Evolutionary conservation across 2,329 filamentous ascomycete species (phyloP), one percentile per base, ranked within the genome.

Genomic region (Xylaria digitata): DNA sequence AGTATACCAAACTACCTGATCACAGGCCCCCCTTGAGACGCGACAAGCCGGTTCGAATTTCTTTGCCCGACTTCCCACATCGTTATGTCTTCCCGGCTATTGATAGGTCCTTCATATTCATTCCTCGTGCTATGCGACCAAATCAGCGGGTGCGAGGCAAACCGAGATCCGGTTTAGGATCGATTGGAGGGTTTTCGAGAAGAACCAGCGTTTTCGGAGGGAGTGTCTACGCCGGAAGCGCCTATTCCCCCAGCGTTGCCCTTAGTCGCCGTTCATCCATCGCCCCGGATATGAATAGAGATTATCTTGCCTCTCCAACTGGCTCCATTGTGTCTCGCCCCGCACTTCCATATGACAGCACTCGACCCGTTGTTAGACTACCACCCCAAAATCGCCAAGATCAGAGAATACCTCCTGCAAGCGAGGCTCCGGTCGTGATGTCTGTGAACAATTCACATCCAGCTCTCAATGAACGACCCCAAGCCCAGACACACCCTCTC

Each of bases 81-180:
- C 89, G 92, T 69, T 97, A 97, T 79, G 94, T 97, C 67, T 97
- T 96, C 80, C 96, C 96, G 6, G 92, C 94, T 1, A 85, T 88
- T 53, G 94, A 97, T 74, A 86, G 96, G 71, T 98, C 96, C 0
- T 99, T 99, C 79, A 97, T 97, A 74, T 99, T 99, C 81, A 99
- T 99, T 67, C 96, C 96, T 13, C 88, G 96, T 72, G 95, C 95
- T 11, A 87, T 97, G 82, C 89, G 96, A 72, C 96, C 96, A 15
- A 97, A 97, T 77, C 94, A 97, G 82, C 88, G 89, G 34, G 88
- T 90, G 59, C 86, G 92, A 62, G 92, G 91, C 67, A 91, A 92
- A 75, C 89, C 92, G 43, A 87, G 90, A 65, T 91, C 92, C 65
- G 88, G 89, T 17, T 86, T 92, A 80, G 90, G 84, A 71, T 93